phyloP scores from a whole-genome alignment of 2,329 filamentous ascomycete species.

The Raffaelea ambrosiae region DNA sequence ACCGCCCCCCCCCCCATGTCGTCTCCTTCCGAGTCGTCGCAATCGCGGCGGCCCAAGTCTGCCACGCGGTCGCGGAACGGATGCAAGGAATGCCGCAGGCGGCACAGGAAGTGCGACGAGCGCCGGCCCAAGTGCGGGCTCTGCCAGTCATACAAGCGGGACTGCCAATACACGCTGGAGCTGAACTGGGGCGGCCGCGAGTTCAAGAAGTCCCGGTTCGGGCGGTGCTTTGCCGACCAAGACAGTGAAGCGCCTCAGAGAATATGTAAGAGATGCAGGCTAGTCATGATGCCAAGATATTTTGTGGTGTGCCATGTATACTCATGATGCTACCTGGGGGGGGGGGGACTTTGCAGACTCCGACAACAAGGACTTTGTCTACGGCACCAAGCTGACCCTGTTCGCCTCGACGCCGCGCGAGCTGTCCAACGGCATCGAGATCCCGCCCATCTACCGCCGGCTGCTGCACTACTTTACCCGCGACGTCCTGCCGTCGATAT shows the following conservation, averaged over 20 bases:
- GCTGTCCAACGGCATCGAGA: constrained; percentile 7
- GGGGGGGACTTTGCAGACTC: not conserved
- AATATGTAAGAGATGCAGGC: too few species aligned
- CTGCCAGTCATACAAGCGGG: constrained; percentile 1
- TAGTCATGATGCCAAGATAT: too few species aligned
- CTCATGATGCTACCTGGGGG: too few species aligned
- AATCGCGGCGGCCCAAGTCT: too few species aligned
- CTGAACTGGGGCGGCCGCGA: constrained; percentile 4
- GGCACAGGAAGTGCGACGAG: constrained; percentile 10
- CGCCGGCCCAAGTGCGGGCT: constrained; percentile 6
- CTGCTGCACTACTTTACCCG: constrained; percentile 10
- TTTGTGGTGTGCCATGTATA: not conserved
- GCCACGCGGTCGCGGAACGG: constrained; percentile 4
- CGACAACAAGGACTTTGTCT: not conserved
- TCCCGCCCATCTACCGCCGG: constrained; percentile 7
- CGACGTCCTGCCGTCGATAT: constrained; percentile 8
- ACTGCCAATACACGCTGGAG: constrained; percentile 9
- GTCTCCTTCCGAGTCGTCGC: too few species aligned
- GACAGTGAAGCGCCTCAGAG: not conserved
- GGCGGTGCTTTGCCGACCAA: not conserved
- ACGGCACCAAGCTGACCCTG: not conserved
- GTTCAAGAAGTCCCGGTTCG: not conserved
- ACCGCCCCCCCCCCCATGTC: too few species aligned
- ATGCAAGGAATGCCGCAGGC: constrained; percentile 9
- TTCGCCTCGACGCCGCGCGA: not conserved